These are phyloP conservation scores for Evansstolkia leycettana DNA, from an alignment of 495 filamentous ascomycete genomes.

Conservation along the genomic window DNA sequence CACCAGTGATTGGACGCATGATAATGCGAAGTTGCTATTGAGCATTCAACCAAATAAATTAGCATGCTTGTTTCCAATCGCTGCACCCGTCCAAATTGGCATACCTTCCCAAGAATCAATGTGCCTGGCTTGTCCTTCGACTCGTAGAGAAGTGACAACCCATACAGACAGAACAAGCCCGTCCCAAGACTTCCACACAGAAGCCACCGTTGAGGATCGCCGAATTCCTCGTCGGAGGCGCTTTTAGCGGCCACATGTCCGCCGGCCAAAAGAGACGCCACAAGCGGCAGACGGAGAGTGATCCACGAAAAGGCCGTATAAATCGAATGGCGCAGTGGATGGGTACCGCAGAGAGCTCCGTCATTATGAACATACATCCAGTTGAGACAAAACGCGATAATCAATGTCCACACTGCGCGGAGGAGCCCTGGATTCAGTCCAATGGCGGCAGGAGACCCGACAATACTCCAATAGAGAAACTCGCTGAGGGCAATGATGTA, in stretches of 20 bases:
- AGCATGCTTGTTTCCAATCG: too few species aligned
- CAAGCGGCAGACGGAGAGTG: constrained; percentile 26
- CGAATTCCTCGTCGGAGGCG: constrained; percentile 11
- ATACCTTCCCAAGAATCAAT: constrained; percentile 19
- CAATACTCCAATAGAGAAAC: constrained; percentile 31
- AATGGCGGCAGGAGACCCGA: constrained; percentile 23
- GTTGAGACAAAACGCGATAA: constrained; percentile 35
- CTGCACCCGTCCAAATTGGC: constrained; percentile 1
- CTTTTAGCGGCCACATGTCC: constrained; percentile 25
- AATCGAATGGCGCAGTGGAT: constrained; percentile 23
- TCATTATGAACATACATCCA: constrained; percentile 31
- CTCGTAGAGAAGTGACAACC: constrained; percentile 20
- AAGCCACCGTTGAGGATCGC: constrained; percentile 21
- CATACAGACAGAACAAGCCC: constrained; percentile 24
- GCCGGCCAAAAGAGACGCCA: constrained; percentile 24
- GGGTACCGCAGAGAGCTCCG: constrained; percentile 17
- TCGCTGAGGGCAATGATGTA: constrained; percentile 39
- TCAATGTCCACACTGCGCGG: constrained; percentile 27
- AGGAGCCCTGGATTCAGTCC: constrained; percentile 23
- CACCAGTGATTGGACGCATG: constrained; percentile 18
- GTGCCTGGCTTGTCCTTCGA: constrained; percentile 15
- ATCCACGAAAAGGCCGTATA: constrained; percentile 22
- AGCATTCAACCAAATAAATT: background rate
- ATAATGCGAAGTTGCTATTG: constrained; percentile 18
- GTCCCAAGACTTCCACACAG: constrained; percentile 24